Percentiles rank a stretch among this genome's conserved stretches.
Evolutionary conservation across 352 stramenopile genomes (phyloP).

Genomic region (Globisporangium canariense): DNA sequence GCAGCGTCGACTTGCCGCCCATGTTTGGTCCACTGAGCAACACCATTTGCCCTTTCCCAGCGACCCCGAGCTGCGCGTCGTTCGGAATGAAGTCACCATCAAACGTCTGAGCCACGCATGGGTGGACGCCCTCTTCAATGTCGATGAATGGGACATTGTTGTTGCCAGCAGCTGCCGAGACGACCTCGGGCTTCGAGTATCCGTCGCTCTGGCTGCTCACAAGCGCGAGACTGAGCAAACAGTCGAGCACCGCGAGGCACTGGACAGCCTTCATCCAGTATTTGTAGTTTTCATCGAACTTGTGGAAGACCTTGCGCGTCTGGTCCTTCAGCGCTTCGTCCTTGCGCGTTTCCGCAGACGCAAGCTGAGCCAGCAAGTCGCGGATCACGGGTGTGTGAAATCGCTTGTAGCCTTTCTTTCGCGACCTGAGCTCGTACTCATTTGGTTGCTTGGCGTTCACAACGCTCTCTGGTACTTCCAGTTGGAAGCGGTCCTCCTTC

Average conservation of each 20-base stretch:
- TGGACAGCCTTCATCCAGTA: constrained; percentile 93
- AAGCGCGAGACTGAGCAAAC: constrained; percentile 92
- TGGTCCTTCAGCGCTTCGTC: constrained; percentile 86
- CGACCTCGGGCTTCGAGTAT: constrained; percentile 90
- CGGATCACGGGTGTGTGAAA: constrained; percentile 90
- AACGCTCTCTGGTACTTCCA: constrained; percentile 89
- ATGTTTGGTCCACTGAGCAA: constrained; percentile 98
- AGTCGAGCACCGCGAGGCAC: constrained; percentile 94
- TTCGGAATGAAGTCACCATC: constrained; percentile 96
- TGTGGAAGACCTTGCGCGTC: constrained; percentile 92
- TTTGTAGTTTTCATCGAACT: constrained; percentile 94
- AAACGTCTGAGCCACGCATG: constrained; percentile 88
- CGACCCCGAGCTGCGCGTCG: constrained; percentile 89
- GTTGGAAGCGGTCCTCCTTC: constrained; percentile 93
- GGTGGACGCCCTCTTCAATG: constrained; percentile 93
- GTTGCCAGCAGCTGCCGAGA: constrained; percentile 59
- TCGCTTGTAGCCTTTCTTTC: constrained; percentile 91
- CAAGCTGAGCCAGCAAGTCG: constrained; percentile 69
- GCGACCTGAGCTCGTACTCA: constrained; percentile 93
- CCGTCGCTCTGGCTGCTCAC: constrained; percentile 91
- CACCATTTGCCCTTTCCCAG: constrained; percentile 68
- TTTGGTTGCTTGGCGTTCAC: constrained; percentile 86
- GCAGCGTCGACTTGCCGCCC: constrained; percentile 97
- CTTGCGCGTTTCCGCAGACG: constrained; percentile 73
- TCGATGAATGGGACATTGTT: constrained; percentile 72